Evolutionary conservation across 805 yeast species (phyloP).

Genomic region (Suhomyces tanzawaensis): DNA sequence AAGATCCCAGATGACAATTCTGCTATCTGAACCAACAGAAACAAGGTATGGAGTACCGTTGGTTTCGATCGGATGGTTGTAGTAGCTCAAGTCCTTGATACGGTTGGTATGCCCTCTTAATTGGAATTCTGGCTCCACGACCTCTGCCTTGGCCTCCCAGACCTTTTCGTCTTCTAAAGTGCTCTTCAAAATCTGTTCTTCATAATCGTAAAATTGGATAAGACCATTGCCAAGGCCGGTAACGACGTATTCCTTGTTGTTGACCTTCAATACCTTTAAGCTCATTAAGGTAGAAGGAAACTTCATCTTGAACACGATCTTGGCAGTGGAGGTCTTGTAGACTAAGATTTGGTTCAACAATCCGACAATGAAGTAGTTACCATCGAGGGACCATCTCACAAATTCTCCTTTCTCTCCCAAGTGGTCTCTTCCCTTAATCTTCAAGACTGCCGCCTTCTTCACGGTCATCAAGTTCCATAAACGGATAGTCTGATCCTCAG

Average conservation of each 20-base stretch:
- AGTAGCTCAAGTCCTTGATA: slow-evolving; percentile 72
- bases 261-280: slow-evolving; percentile 49
- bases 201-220: slow-evolving; percentile 54
- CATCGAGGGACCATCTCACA: slow-evolving; percentile 65
- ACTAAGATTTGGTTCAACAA: slow-evolving; percentile 61
- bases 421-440: slow-evolving; percentile 66
- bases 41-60: slow-evolving; percentile 49
- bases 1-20: slow-evolving; percentile 84
- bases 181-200: slow-evolving; percentile 17
- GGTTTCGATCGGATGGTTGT: slow-evolving; percentile 36
- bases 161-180: slow-evolving; percentile 23
- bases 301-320: slow-evolving; percentile 51
- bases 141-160: slow-evolving; percentile 22
- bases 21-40: slow-evolving; percentile 91
- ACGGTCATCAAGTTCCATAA: slow-evolving; percentile 98
- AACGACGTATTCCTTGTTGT: slow-evolving; percentile 54
- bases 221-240: slow-evolving; percentile 73
- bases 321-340: slow-evolving; percentile 62
- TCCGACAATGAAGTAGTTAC: slow-evolving; percentile 77
- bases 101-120: slow-evolving; percentile 82
- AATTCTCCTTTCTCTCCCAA: slow-evolving; percentile 61
- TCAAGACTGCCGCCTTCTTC: slow-evolving; percentile 83
- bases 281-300: slow-evolving; percentile 65
- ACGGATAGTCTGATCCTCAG: slow-evolving; percentile 77
- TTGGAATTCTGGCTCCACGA: slow-evolving; percentile 48